phyloP scores from a whole-genome alignment of 1,284 basidiomycete species.

The Pulchroboletus neoregius region DNA sequence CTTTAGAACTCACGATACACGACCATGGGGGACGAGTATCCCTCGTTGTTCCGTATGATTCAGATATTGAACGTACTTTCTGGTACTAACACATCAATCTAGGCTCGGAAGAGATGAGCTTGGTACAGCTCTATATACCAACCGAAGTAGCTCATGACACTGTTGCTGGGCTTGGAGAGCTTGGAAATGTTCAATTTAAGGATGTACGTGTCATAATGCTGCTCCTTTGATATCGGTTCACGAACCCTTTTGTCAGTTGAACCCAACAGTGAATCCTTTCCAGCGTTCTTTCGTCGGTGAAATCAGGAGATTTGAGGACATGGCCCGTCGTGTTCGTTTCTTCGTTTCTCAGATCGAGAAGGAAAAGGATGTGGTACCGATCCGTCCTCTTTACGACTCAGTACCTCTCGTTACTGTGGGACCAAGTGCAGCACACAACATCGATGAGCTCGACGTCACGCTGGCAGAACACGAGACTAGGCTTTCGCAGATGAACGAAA shows the following conservation, averaged over 20 bases:
- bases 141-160: constrained; percentile 97
- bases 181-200: constrained; percentile 97
- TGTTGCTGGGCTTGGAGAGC: constrained; percentile 91
- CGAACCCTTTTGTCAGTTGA: constrained; percentile 57
- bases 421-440: constrained; percentile 86
- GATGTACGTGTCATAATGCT: constrained; percentile 58
- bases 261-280: constrained; percentile 94
- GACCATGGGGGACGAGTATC: constrained; percentile 70
- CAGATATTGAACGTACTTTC: neutral
- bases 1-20: constrained; percentile 4
- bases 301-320: constrained; percentile 92
- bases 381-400: constrained; percentile 80
- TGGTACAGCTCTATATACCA: constrained; percentile 97
- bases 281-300: constrained; percentile 98
- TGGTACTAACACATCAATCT: constrained; percentile 8
- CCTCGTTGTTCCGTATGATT: constrained; percentile 75
- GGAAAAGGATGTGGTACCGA: constrained; percentile 77
- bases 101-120: constrained; percentile 97
- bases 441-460: constrained; percentile 90
- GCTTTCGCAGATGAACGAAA: constrained; percentile 89
- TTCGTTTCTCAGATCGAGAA: constrained; percentile 85
- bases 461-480: constrained; percentile 87
- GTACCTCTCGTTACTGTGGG: constrained; percentile 82
- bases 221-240: neutral
- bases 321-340: constrained; percentile 91